phyloP scores from a whole-genome alignment of 2,329 filamentous ascomycete genomes.

The Fusarium devonianum region DNA sequence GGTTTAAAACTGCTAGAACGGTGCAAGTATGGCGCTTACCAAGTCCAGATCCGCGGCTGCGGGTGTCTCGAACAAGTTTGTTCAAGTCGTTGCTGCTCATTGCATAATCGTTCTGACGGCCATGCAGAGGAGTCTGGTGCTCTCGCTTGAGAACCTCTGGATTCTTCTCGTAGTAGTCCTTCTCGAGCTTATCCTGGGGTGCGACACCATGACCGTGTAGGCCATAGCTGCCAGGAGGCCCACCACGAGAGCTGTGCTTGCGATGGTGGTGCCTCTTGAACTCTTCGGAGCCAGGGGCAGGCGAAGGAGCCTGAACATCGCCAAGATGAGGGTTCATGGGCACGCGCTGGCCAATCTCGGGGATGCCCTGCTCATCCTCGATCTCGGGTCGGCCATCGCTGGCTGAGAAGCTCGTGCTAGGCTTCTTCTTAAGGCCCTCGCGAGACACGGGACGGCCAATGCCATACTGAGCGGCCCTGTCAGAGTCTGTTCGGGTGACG shows the following conservation, averaged over 20 bases:
- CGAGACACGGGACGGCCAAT: constrained; percentile 70
- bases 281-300: constrained; percentile 62
- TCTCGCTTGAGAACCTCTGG: constrained; percentile 83
- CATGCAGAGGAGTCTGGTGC: constrained; percentile 62
- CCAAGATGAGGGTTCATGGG: constrained; percentile 93
- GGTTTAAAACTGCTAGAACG: too few relatives aligned
- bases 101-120: constrained; percentile 74
- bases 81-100: constrained; percentile 91
- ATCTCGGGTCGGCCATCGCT: constrained; percentile 57
- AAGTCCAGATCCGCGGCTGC: constrained; percentile 58
- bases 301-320: constrained; percentile 94
- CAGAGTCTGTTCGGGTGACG: constrained; percentile 92
- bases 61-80: constrained; percentile 81
- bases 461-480: constrained; percentile 82
- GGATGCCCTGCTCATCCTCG: constrained; percentile 86
- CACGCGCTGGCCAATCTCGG: constrained; percentile 89
- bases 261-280: constrained; percentile 68
- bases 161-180: constrained; percentile 92
- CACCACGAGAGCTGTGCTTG: constrained; percentile 73
- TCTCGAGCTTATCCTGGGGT: constrained; percentile 82
- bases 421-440: constrained; percentile 68
- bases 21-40: constrained; percentile 51
- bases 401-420: constrained; percentile 64
- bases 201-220: constrained; percentile 85
- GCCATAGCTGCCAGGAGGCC: constrained; percentile 89